Evolutionary conservation across 2,329 filamentous ascomycete species (phyloP), one percentile per base, ranked within the genome.

Genomic region (Aspergillus sp.): DNA sequence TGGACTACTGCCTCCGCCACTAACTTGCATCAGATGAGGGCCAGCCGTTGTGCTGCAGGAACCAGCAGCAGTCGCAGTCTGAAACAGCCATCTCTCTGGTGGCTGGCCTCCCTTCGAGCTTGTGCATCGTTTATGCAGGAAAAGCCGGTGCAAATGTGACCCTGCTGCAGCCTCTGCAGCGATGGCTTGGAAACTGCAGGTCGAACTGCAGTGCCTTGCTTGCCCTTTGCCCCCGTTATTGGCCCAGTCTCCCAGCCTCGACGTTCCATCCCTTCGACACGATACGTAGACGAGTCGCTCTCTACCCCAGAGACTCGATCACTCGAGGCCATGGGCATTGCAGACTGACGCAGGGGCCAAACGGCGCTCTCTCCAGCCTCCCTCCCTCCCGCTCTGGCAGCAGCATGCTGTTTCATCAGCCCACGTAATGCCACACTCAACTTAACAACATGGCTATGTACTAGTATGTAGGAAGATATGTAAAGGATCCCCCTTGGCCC

Each of bases 1-100:
- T 27, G 24, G 2, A 9, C 24, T 9, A 8, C 24, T 27, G 24
- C 27, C 27, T 30, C 27, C 8, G 27, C 27, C 27, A 30, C 27
- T 9, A 9, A 9, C 27, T 30, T 30, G 27, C 34, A 37, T 37
- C 4, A 46, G 41, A n/a, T n/a, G n/a, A 33, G 54, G 45, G 39
- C 46, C 44, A 48, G 47, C 47, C 47, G 40, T 51, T 51, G 5
- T 27, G 54, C 54, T 56, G 54, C 54, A 56, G 54, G 54, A 56
- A 56, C 46, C 11, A 20, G 39, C 11, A 20, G 39, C 46, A 17
- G 54, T 51, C 51, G 47, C 48, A 51, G 47, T 40, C 47, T 56
- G 54, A 56, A 56, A 56, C 54, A 27, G 34, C 34, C 34, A 11
- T 37, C 12, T n/a, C 13, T 37, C 39, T 20, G 13, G 47, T 50